A percentile compares a stretch with the other conserved stretches of the same genome.
phyloP scores from a whole-genome alignment of 1,284 basidiomycete genomes.

The Rhodotorula sp. region DNA sequence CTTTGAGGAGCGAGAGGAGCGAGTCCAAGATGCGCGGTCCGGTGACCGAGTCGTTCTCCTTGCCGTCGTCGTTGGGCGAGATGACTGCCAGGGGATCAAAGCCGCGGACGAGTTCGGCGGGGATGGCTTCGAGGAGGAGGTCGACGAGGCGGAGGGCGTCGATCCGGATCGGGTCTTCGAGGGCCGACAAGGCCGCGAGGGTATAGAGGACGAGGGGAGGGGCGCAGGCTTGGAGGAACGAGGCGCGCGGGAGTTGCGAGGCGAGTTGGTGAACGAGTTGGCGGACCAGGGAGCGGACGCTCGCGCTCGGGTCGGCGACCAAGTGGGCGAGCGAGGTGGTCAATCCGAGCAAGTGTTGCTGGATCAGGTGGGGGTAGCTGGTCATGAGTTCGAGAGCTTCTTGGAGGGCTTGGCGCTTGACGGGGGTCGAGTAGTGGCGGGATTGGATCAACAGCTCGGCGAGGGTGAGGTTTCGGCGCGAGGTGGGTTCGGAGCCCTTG shows the following conservation, averaged over 20 bases:
- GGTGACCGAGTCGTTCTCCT: neutral
- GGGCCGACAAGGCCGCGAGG: conserved; percentile 88
- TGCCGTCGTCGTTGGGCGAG: neutral
- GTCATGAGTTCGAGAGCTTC: conserved; percentile 32
- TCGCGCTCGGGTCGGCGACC: conserved; percentile 21
- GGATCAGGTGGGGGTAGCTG: conserved; percentile 25
- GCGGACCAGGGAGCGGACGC: conserved; percentile 6
- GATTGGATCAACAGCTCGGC: conserved; percentile 74
- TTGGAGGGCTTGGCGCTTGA: conserved; percentile 59
- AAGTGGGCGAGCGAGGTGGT: conserved; percentile 27
- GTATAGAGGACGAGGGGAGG: conserved; percentile 70
- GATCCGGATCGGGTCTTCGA: conserved; percentile 88
- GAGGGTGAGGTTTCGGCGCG: conserved; percentile 72
- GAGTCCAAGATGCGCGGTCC: conserved; percentile 4
- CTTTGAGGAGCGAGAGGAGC: conserved; percentile 11
- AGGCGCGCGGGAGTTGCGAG: conserved; percentile 26
- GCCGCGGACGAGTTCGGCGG: conserved; percentile 64
- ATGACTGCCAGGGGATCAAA: conserved; percentile 55
- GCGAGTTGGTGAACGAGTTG: conserved; percentile 11
- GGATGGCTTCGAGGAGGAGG: conserved; percentile 75
- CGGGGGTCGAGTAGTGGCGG: conserved; percentile 76
- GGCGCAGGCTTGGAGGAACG: conserved; percentile 26
- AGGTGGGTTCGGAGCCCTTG: conserved; percentile 58
- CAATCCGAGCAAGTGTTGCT: conserved; percentile 28
- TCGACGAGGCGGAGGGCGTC: conserved; percentile 83